Evolutionary conservation across 1,139 yeast species (phyloP).

Genomic region (Pichia inconspicua): DNA sequence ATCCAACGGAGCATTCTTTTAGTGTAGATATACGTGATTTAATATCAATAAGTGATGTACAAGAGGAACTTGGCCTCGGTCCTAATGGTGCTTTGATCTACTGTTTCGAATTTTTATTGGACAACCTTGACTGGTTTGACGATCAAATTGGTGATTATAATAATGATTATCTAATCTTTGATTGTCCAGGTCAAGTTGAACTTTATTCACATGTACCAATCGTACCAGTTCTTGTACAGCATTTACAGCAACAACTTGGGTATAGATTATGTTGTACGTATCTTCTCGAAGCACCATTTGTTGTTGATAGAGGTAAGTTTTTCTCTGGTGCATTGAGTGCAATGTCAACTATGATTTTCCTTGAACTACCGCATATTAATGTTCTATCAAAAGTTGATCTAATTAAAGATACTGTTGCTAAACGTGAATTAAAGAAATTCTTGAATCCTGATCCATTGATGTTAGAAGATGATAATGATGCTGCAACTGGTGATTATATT

Average conservation of each 20-base stretch:
- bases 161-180: slow-evolving; percentile 89
- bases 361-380: slow-evolving; percentile 92
- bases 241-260: slow-evolving; percentile 67
- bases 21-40: slow-evolving; percentile 88
- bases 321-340: slow-evolving; percentile 95
- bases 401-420: slow-evolving; percentile 65
- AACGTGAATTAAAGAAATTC: slow-evolving; percentile 71
- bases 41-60: slow-evolving; percentile 89
- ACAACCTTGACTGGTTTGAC: slow-evolving; percentile 93
- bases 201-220: slow-evolving; percentile 92
- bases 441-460: slow-evolving; percentile 87
- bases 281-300: slow-evolving; percentile 87
- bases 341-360: slow-evolving; percentile 94
- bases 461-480: slow-evolving; percentile 34
- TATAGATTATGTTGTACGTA: slow-evolving; percentile 90
- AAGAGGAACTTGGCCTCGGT: slow-evolving; percentile 90
- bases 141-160: slow-evolving; percentile 90
- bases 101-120: slow-evolving; percentile 82
- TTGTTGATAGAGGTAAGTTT: slow-evolving; percentile 81
- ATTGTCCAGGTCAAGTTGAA: slow-evolving; percentile 98
- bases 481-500: slow-evolving; percentile 32
- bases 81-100: slow-evolving; percentile 93
- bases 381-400: slow-evolving; percentile 80
- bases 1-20: slow-evolving; percentile 83
- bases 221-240: slow-evolving; percentile 78